Conservation (phyloP, 2,329 filamentous ascomycete genomes). For the Boeremia lycopersici region DNA sequence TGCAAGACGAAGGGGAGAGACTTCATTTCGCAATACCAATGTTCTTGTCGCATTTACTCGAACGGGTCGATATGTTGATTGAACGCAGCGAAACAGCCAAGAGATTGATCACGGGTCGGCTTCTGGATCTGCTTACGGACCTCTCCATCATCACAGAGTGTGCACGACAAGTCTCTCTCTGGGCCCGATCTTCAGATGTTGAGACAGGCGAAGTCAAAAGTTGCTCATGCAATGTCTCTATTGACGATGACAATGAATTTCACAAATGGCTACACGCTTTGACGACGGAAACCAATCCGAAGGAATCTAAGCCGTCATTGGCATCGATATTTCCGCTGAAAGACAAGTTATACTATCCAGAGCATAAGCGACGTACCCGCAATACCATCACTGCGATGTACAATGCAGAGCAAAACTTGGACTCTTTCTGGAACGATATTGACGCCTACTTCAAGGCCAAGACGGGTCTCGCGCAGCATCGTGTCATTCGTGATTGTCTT, state of each 20-base stretch:
- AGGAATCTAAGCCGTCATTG: not conserved
- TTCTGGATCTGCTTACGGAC: not conserved
- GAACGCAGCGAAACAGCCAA: not conserved
- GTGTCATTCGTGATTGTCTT: slow-evolving; percentile 5
- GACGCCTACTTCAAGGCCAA: slow-evolving; percentile 1
- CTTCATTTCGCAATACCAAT: not conserved
- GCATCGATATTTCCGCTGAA: not conserved
- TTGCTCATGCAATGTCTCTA: not conserved
- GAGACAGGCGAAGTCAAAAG: not conserved
- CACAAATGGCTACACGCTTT: not conserved
- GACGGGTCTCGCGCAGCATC: slow-evolving; percentile 7
- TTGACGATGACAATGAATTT: not conserved
- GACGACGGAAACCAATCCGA: no score
- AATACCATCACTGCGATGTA: slow-evolving; percentile 46
- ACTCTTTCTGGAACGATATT: slow-evolving; percentile 53
- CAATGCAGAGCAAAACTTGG: slow-evolving; percentile 54
- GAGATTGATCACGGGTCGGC: not conserved
- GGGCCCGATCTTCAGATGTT: slow-evolving; percentile 30
- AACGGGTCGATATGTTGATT: not conserved
- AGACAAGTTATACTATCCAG: not conserved
- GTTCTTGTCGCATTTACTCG: not conserved
- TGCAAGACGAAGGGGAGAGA: not conserved
- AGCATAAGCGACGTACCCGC: slow-evolving; percentile 34
- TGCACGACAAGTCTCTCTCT: slow-evolving; percentile 44
- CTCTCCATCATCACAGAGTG: not conserved